Percentiles rank a stretch among this genome's conserved stretches.
Conservation (phyloP, 345 rosid species). For the Linum lewisii region DNA sequence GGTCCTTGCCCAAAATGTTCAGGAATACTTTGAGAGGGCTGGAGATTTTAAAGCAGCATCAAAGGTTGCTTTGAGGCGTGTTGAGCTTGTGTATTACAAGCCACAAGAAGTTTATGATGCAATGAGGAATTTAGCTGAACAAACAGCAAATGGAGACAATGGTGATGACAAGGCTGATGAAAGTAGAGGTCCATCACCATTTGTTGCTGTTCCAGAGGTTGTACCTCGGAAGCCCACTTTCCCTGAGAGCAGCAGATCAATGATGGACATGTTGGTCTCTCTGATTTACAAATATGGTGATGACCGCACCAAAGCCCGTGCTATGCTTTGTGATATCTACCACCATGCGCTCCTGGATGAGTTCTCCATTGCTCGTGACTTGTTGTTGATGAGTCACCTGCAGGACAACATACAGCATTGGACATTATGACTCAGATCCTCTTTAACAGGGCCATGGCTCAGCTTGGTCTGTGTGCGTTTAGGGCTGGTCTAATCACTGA, state of each 20-base stretch:
- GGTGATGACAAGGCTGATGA: constrained; percentile 39
- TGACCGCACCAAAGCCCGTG: constrained; percentile 95
- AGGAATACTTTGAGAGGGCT: constrained; percentile 56
- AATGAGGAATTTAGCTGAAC: constrained; percentile 85
- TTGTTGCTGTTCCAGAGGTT: constrained; percentile 62
- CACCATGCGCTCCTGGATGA: constrained; percentile 80
- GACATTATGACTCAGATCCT: constrained; percentile 92
- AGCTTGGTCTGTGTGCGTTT: constrained; percentile 91
- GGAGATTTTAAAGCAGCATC: constrained; percentile 76
- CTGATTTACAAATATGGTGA: constrained; percentile 87
- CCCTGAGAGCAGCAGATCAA: constrained; percentile 71
- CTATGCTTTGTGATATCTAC: constrained; percentile 93
- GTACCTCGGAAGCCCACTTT: constrained; percentile 86
- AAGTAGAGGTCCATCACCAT: constrained; percentile 53
- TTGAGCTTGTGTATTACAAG: constrained; percentile 81
- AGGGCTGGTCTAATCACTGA: constrained; percentile 68
- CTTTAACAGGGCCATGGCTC: constrained; percentile 93
- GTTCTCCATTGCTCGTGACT: constrained; percentile 68
- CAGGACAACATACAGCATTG: constrained; percentile 83
- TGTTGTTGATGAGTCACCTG: constrained; percentile 87
- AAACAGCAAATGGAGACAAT: constrained; percentile 38
- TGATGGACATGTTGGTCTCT: constrained; percentile 81
- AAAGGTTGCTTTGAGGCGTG: constrained; percentile 68
- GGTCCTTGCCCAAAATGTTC: constrained; percentile 86
- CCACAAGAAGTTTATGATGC: constrained; percentile 95